Evolutionary conservation across 1,139 yeast genomes (phyloP).

Genomic region (Yamadazyma diddensiae): DNA sequence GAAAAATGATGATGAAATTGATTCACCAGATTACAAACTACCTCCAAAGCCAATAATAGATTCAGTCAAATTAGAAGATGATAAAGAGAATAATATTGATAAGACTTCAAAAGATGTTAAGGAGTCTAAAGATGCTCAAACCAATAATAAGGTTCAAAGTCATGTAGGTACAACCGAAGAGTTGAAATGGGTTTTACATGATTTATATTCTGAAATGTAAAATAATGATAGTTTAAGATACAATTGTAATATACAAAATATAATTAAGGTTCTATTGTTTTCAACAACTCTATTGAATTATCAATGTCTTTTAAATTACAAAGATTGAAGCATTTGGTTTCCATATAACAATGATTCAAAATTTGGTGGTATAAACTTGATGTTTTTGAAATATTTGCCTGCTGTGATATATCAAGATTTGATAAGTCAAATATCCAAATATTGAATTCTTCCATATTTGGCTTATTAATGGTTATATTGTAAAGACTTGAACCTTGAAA

Average conservation of each 20-base stretch:
- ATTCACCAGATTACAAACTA: constrained; percentile 41
- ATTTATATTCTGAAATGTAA: constrained; percentile 40
- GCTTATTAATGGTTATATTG: constrained; percentile 2
- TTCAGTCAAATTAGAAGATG: constrained; percentile 3
- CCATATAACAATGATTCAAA: constrained; percentile 1
- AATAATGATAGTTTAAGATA: constrained; percentile 5
- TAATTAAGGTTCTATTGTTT: constrained; percentile 1
- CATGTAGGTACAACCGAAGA: constrained; percentile 67
- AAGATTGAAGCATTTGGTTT: constrained; percentile 4
- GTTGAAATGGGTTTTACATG: constrained; percentile 68
- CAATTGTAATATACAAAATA: constrained; percentile 6
- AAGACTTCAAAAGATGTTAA: constrained; percentile 15
- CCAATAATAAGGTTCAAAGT: constrained; percentile 4
- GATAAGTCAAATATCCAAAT: constrained; percentile 7
- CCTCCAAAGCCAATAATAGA: constrained; percentile 27
- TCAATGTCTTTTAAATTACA: constrained; percentile 4
- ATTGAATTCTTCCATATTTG: neutral
- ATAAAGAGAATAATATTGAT: constrained; percentile 19
- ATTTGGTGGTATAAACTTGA: constrained; percentile 1
- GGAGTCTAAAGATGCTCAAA: constrained; percentile 16
- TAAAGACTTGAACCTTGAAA: constrained; percentile 5
- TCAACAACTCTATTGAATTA: constrained; percentile 3
- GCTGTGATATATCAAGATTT: constrained; percentile 1
- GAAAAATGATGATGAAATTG: constrained; percentile 54
- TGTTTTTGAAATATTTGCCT: constrained; percentile 1